These are phyloP conservation scores for Lycium barbarum DNA, from an alignment of 257 asterid genomes.

Conservation along the genomic window DNA sequence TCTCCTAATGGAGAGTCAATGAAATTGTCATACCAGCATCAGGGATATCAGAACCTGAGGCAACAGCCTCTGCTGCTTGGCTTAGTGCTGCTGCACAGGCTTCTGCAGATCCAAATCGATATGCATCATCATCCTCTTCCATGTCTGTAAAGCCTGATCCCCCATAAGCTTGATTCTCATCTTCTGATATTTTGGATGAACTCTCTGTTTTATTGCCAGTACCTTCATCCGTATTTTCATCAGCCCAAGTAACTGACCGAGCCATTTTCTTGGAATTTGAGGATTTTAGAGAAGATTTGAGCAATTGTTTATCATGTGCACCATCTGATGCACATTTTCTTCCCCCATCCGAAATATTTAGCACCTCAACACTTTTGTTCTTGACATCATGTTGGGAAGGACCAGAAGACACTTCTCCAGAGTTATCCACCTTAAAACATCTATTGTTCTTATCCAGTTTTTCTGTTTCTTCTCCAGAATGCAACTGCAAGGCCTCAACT, in stretches of 20 bases:
- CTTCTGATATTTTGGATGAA: slow-evolving; percentile 40
- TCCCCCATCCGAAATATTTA: slow-evolving; percentile 33
- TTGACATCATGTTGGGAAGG: slow-evolving; percentile 37
- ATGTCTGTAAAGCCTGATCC: slow-evolving; percentile 39
- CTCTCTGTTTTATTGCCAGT: slow-evolving; percentile 2
- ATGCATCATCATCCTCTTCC: slow-evolving; percentile 49
- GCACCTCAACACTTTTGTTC: slow-evolving; percentile 32
- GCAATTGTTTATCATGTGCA: slow-evolving; percentile 26
- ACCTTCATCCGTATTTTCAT: slow-evolving; percentile 52
- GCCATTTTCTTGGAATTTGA: slow-evolving; percentile 57
- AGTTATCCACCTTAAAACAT: slow-evolving; percentile 35
- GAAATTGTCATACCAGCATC: slow-evolving; percentile 66
- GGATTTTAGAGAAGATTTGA: slow-evolving; percentile 77
- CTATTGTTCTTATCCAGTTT: slow-evolving; percentile 29
- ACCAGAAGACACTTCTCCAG: slow-evolving; percentile 44
- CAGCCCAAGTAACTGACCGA: slow-evolving; percentile 86
- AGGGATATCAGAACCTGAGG: slow-evolving; percentile 66
- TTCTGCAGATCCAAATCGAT: slow-evolving; percentile 78
- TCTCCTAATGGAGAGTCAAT: background rate
- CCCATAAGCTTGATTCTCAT: slow-evolving; percentile 38
- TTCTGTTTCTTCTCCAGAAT: slow-evolving; percentile 42
- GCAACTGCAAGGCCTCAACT: slow-evolving; percentile 44
- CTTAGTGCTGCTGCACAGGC: slow-evolving; percentile 87
- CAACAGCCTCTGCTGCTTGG: slow-evolving; percentile 86
- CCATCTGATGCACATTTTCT: slow-evolving; percentile 42